A percentile compares a stretch with the other conserved stretches of the same genome.
Conservation (phyloP, 2,329 filamentous ascomycete species). For the Venturia nashicola region DNA sequence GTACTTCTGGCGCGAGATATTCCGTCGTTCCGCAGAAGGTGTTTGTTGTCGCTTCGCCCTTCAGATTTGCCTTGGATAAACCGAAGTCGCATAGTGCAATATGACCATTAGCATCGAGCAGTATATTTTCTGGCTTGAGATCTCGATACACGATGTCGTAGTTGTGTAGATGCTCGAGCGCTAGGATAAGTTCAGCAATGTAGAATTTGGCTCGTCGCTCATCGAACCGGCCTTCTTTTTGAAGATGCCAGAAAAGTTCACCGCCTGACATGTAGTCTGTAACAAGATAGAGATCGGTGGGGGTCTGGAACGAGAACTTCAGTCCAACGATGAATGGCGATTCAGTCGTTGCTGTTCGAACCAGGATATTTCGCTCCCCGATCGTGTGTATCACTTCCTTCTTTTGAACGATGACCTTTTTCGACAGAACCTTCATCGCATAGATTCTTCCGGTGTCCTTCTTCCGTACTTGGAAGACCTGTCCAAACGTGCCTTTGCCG, state of each 20-base stretch:
- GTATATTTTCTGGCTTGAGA: conserved; percentile 93
- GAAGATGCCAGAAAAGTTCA: conserved; percentile 96
- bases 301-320: conserved; percentile 98
- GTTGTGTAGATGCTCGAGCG: conserved; percentile 87
- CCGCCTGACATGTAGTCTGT: conserved; percentile 99
- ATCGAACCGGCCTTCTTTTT: conserved; percentile 91
- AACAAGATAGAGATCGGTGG: conserved; percentile 92
- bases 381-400: conserved; percentile 97
- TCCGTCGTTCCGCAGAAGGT: conserved; percentile 98
- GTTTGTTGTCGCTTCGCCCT: conserved; percentile 95
- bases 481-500: conserved; percentile 94
- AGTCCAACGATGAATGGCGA: conserved; percentile 96
- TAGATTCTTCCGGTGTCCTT: conserved; percentile 94
- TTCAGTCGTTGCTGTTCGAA: conserved; percentile 87
- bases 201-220: conserved; percentile 96
- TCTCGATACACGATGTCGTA: conserved; percentile 98
- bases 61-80: conserved; percentile 91
- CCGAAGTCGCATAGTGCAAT: conserved; percentile 98
- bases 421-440: conserved; percentile 97
- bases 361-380: conserved; percentile 91
- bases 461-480: conserved; percentile 97
- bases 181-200: conserved; percentile 92
- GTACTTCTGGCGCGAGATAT: conserved; percentile 88
- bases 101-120: conserved; percentile 92
- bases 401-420: conserved; percentile 99